A percentile compares a stretch with the other conserved stretches of the same genome.
Evolutionary conservation across 352 stramenopile genomes (phyloP).

Genomic region (Phytophthora uliginosa): DNA sequence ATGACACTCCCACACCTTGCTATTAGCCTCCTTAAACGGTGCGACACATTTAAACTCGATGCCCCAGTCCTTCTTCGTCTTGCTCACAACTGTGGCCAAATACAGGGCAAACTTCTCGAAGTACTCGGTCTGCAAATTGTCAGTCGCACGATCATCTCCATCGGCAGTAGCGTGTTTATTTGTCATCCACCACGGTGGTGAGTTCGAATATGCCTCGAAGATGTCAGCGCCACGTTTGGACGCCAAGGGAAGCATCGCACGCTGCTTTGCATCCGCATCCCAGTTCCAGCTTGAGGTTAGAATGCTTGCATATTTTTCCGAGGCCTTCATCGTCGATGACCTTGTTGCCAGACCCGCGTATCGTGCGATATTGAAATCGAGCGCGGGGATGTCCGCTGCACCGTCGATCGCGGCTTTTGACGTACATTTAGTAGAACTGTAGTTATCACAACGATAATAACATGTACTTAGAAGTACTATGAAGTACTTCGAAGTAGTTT

Average conservation of each 20-base stretch:
- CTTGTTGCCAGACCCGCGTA: conserved; percentile 52
- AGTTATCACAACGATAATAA: too few relatives aligned
- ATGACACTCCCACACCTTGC: conserved; percentile 51
- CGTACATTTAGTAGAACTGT: too few relatives aligned
- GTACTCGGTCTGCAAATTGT: conserved; percentile 51
- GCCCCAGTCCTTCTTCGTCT: conserved; percentile 48
- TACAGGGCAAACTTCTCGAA: conserved; percentile 51
- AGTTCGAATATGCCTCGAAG: conserved; percentile 64
- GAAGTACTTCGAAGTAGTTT: too few relatives aligned
- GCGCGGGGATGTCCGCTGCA: conserved; percentile 28
- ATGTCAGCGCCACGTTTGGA: conserved; percentile 43
- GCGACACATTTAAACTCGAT: conserved; percentile 57
- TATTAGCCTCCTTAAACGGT: conserved; percentile 59
- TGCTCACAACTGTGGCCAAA: conserved; percentile 44
- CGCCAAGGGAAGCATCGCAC: conserved; percentile 40
- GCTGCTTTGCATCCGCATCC: conserved; percentile 46
- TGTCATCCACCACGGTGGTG: conserved; percentile 67
- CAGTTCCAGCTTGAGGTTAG: conserved; percentile 57
- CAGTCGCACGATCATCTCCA: conserved; percentile 35
- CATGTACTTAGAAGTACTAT: too few relatives aligned
- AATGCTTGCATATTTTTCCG: conserved; percentile 50
- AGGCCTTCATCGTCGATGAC: conserved; percentile 53
- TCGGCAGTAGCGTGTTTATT: conserved; percentile 50
- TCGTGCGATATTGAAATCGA: conserved; percentile 57
- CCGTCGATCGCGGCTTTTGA: conserved; percentile 12